These are phyloP conservation scores for Tagetes patula DNA, from an alignment of 129 eudicot genomes.

Conservation along the genomic window DNA sequence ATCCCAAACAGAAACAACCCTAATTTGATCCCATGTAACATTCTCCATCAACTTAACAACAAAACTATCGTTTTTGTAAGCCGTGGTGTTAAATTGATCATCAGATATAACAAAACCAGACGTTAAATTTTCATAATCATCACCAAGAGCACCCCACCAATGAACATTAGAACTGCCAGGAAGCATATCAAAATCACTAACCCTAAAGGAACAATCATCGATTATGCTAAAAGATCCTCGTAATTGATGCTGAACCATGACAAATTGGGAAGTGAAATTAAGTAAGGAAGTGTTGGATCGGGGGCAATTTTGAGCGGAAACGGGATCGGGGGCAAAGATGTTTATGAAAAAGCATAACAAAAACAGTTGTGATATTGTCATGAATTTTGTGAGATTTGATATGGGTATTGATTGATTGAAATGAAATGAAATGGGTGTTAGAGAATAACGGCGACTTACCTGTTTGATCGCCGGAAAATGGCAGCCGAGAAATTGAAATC, in stretches of 20 bases:
- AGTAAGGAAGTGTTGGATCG: constrained; percentile 50
- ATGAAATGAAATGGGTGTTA: not conserved
- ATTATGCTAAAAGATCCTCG: constrained; percentile 65
- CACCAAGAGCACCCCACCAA: constrained; percentile 94
- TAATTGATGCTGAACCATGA: constrained; percentile 85
- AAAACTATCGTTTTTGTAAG: constrained; percentile 67
- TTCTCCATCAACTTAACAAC: constrained; percentile 57
- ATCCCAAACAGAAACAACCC: constrained; percentile 82
- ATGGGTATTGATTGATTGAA: constrained; percentile 16
- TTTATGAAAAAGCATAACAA: constrained; percentile 28
- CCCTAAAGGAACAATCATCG: constrained; percentile 86
- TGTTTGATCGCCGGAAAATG: constrained; percentile 31
- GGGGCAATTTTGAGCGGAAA: constrained; percentile 41
- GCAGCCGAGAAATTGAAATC: constrained; percentile 27
- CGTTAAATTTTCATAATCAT: constrained; percentile 67
- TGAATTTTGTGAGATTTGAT: constrained; percentile 35
- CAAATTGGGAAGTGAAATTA: constrained; percentile 60
- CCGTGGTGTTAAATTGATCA: constrained; percentile 44
- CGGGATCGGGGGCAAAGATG: constrained; percentile 25
- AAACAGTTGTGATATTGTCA: constrained; percentile 22
- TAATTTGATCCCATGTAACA: constrained; percentile 78
- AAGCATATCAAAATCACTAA: constrained; percentile 84
- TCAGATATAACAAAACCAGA: constrained; percentile 76
- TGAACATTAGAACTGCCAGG: constrained; percentile 74
- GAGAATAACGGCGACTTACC: constrained; percentile 17